Evolutionary conservation across 805 yeast genomes (phyloP).

Genomic region (Candida dajiaensis): DNA sequence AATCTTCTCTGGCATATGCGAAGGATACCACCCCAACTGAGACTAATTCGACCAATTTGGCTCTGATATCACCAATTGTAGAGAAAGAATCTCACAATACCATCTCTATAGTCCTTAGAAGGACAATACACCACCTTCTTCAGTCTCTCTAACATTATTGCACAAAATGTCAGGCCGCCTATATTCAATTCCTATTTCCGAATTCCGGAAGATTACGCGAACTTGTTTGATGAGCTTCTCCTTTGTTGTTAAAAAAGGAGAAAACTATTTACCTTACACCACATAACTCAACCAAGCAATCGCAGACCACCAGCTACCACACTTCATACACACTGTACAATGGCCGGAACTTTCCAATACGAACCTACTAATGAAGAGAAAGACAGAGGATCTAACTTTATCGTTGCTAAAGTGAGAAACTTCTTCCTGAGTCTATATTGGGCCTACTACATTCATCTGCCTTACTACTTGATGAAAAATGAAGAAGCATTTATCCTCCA

Average conservation of each 20-base stretch:
- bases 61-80: no score
- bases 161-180: no score
- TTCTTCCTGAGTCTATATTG: slow-evolving; percentile 31
- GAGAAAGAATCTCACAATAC: no score
- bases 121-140: no score
- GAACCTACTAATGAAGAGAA: slow-evolving; percentile 25
- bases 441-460: slow-evolving; percentile 40
- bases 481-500: slow-evolving; percentile 37
- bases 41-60: no score
- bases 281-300: no score
- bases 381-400: slow-evolving; percentile 19
- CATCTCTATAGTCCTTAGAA: no score
- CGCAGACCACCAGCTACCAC: no score
- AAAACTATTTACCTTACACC: no score
- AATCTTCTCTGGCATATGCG: background rate
- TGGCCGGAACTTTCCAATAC: slow-evolving; percentile 26
- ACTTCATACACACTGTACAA: background rate
- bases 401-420: slow-evolving; percentile 24
- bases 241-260: background rate
- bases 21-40: slow-evolving; percentile 10
- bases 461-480: slow-evolving; percentile 37
- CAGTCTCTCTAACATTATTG: no score
- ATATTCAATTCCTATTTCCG: background rate
- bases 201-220: background rate
- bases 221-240: background rate